Conservation (phyloP, 2,329 filamentous ascomycete genomes). For the Hypoxylon sp. region DNA sequence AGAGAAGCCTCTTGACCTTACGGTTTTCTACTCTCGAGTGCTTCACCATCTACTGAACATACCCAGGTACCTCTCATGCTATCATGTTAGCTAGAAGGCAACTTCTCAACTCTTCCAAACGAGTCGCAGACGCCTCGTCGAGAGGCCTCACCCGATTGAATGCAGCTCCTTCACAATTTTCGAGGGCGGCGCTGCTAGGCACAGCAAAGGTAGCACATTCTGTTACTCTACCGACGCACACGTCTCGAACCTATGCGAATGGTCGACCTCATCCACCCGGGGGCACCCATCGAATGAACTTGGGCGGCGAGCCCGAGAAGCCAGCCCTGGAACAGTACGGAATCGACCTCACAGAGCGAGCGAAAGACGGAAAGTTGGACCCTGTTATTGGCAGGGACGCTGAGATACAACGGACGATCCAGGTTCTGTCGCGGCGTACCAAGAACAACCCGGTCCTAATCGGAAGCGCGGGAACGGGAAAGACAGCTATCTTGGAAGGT, state of each 20-base stretch:
- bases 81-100: slow-evolving; percentile 51
- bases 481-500: slow-evolving; percentile 92
- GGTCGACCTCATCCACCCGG: slow-evolving; percentile 86
- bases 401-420: slow-evolving; percentile 93
- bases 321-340: slow-evolving; percentile 90
- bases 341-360: slow-evolving; percentile 85
- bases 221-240: slow-evolving; percentile 31
- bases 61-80: not conserved
- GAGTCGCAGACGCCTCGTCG: slow-evolving; percentile 44
- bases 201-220: slow-evolving; percentile 28
- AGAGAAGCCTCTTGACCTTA: slow-evolving; percentile 25
- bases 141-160: slow-evolving; percentile 38
- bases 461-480: slow-evolving; percentile 88
- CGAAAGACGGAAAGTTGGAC: slow-evolving; percentile 88
- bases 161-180: slow-evolving; percentile 32
- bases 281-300: slow-evolving; percentile 92
- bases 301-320: slow-evolving; percentile 79
- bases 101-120: slow-evolving; percentile 48
- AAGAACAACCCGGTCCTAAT: slow-evolving; percentile 98
- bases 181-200: slow-evolving; percentile 38
- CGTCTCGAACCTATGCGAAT: slow-evolving; percentile 67
- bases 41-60: no score
- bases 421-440: slow-evolving; percentile 88
- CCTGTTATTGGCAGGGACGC: slow-evolving; percentile 92
- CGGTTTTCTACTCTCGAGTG: slow-evolving; percentile 4